phyloP scores from a whole-genome alignment of 257 asterid genomes.

The Penstemon barbatus region DNA sequence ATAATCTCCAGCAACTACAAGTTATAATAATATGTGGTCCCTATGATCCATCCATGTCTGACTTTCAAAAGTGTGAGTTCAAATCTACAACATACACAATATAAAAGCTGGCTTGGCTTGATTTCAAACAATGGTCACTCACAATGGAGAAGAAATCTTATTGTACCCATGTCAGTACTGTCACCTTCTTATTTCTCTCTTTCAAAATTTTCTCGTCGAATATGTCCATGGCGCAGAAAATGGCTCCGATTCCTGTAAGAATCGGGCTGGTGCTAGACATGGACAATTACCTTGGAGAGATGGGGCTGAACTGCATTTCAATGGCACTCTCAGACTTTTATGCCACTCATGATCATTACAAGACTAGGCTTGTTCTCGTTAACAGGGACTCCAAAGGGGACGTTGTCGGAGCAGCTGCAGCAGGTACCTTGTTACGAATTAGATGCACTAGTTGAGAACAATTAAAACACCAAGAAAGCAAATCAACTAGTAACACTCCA shows the following conservation, averaged over 20 bases:
- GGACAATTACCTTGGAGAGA: conserved; percentile 33
- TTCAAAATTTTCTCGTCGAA: conserved; percentile 9
- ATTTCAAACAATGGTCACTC: neutral
- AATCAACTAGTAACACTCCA: neutral
- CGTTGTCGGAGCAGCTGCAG: conserved; percentile 50
- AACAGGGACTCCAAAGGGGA: conserved; percentile 40
- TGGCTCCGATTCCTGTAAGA: conserved; percentile 24
- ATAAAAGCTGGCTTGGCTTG: neutral
- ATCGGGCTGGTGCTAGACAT: conserved; percentile 57
- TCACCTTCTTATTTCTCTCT: conserved; percentile 3
- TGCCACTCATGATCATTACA: conserved; percentile 27
- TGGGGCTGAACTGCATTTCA: conserved; percentile 45
- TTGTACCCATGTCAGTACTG: too few species aligned
- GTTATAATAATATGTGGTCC: too few species aligned
- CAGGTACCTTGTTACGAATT: conserved; percentile 31
- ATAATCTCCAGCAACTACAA: too few species aligned
- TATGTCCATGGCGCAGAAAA: conserved; percentile 25
- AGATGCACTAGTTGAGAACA: neutral
- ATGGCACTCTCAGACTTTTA: conserved; percentile 57
- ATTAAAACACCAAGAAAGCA: neutral
- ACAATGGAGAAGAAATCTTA: conserved; percentile 21
- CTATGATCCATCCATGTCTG: too few species aligned
- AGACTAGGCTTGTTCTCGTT: conserved; percentile 39
- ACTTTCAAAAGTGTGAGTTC: too few species aligned
- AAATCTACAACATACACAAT: neutral